Base-by-base conservation (phyloP, 2,329 filamentous ascomycete genomes). In the Colletotrichum lentis region DNA sequence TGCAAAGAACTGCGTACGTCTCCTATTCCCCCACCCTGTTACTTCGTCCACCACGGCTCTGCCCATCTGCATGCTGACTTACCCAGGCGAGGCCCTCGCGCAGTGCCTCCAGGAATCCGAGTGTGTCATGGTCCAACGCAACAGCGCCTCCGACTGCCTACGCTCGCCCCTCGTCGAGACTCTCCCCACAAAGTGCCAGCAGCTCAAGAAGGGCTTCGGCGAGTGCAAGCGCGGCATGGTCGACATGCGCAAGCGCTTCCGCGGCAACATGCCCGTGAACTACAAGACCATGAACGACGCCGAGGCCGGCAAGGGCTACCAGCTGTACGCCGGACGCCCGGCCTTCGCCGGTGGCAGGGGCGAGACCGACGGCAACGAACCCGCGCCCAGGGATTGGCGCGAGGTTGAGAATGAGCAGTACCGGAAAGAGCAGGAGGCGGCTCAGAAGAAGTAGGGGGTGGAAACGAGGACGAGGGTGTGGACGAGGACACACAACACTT, bases 211-310 rank as follows among this genome's bases (percentile, higher is more conserved):
- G 78, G 93, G 94, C 53, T 96, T 96, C 75, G 92, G 93, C 78
- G 93, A 97, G 77, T 99, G 96, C 86, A 96, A 97, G 76, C 91
- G 95, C 72, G 96, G 96, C 72, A 89, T 97, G 88, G 91, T 98
- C 73, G 96, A 99, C 79, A 99, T 99, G 96, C 92, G 96, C 78
- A 98, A 98, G 83, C 91, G 96, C 41, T 98, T 99, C 81, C 88
- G 96, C 64, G 96, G 96, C 67, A 98, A 98, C 82, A 88, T 93
- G 78, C 94, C 96, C 62, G 90, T 97, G 72, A 85, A 88, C 27
- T 87, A 91, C 72, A 84, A 82, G 75, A 80, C 84, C 67, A 81
- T 89, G 73, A 85, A 89, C 76, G 84, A 90, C 72, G 79, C 87
- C 64, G 89, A 92, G 72, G 82, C 82, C 12, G 84, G 83, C 70